A percentile compares a stretch with the other conserved stretches of the same genome.
Conservation (phyloP, 2,329 filamentous ascomycete genomes). For the Nemania diffusa region DNA sequence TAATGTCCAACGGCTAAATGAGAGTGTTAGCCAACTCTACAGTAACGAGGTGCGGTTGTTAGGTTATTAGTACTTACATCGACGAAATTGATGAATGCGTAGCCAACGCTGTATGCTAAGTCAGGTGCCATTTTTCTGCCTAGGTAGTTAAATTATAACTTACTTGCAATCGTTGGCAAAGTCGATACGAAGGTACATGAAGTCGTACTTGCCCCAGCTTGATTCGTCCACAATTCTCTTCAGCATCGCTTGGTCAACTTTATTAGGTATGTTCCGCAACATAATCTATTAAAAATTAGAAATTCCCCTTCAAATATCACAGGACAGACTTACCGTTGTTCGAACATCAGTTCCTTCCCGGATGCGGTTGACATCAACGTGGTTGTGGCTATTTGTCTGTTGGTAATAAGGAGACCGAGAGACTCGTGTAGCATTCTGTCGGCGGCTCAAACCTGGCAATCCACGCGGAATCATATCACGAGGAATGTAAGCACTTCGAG, state of each 20-base stretch:
- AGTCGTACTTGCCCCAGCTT: conserved; percentile 87
- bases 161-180: conserved; percentile 87
- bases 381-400: conserved; percentile 65
- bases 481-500: conserved; percentile 41
- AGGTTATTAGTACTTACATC: conserved; percentile 65
- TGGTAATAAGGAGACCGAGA: conserved; percentile 60
- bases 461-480: conserved; percentile 55
- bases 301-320: neutral
- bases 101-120: conserved; percentile 77
- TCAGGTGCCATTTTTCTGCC: conserved; percentile 40
- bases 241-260: conserved; percentile 79
- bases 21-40: conserved; percentile 56
- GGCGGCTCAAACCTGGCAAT: conserved; percentile 54
- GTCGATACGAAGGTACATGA: conserved; percentile 93
- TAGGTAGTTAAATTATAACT: conserved; percentile 49
- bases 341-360: conserved; percentile 75
- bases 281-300: conserved; percentile 72
- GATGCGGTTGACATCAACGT: conserved; percentile 70
- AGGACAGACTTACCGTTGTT: conserved; percentile 70
- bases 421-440: conserved; percentile 61
- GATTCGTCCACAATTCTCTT: conserved; percentile 83
- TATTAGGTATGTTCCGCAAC: conserved; percentile 94
- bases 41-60: conserved; percentile 16
- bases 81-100: conserved; percentile 96
- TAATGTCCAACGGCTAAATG: conserved; percentile 74